Conservation (phyloP, 2,329 filamentous ascomycete genomes). For the Erysiphe neolycopersici region DNA sequence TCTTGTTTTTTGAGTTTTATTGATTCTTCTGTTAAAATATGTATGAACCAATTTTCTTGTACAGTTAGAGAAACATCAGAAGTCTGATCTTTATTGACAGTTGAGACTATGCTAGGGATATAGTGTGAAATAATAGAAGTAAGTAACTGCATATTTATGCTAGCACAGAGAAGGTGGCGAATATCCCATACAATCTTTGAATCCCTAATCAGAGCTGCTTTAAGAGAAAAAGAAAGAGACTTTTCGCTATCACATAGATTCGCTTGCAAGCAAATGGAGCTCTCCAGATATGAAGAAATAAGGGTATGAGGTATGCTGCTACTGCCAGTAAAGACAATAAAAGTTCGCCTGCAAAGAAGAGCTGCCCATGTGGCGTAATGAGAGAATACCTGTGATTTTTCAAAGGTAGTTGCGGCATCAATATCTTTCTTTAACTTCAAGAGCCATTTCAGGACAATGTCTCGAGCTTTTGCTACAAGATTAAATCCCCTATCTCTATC, state of each 20-base stretch:
- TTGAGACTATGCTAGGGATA: no score
- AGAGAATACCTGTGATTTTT: constrained; percentile 13
- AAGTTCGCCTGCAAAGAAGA: constrained; percentile 25
- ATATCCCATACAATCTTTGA: constrained; percentile 10
- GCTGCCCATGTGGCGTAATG: constrained; percentile 25
- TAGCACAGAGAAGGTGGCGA: no score
- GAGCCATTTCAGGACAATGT: constrained; percentile 23
- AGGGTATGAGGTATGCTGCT: constrained; percentile 2
- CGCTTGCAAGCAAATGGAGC: constrained; percentile 20
- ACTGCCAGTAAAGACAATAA: constrained; percentile 8
- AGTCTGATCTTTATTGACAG: no score
- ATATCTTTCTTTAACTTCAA: constrained; percentile 15
- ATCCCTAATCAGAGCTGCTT: constrained; percentile 20
- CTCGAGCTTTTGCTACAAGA: constrained; percentile 18
- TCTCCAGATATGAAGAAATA: constrained; percentile 14
- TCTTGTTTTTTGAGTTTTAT: background rate
- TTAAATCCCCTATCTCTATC: background rate
- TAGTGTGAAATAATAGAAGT: background rate
- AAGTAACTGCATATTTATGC: background rate
- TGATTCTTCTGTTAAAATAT: background rate
- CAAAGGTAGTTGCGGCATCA: constrained; percentile 7
- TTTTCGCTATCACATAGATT: constrained; percentile 16
- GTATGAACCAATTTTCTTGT: background rate
- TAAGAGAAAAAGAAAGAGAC: constrained; percentile 14
- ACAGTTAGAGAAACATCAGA: no score